phyloP scores from a whole-genome alignment of 2,329 filamentous ascomycete species.

The Phialophora verrucosa region DNA sequence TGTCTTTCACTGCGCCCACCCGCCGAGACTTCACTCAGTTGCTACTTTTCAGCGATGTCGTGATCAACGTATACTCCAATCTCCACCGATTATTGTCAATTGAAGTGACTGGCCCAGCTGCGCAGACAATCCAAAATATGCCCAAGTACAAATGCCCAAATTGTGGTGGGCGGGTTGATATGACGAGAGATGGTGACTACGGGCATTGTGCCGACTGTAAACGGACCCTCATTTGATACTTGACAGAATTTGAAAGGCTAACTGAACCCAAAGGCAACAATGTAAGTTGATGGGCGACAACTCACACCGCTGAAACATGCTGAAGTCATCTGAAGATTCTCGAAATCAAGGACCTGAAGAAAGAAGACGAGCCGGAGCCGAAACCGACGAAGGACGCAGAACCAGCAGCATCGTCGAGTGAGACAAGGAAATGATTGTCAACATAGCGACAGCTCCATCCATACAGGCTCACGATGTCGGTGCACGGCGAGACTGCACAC shows the following conservation, averaged over 20 bases:
- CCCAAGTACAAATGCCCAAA: constrained; percentile 35
- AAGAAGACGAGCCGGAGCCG: constrained; percentile 19
- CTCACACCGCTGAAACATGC: not conserved
- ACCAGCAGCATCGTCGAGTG: not conserved
- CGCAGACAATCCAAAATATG: constrained; percentile 21
- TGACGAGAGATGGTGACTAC: constrained; percentile 37
- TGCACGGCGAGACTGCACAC: not conserved
- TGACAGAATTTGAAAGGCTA: not conserved
- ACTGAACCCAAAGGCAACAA: constrained; percentile 26
- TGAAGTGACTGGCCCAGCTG: not conserved
- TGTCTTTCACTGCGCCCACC: not conserved
- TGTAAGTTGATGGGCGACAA: constrained; percentile 12
- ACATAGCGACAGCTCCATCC: not conserved
- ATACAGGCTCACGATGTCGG: not conserved
- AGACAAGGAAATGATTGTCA: not conserved
- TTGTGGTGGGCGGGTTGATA: constrained; percentile 35
- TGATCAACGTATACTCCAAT: not conserved
- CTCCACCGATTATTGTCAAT: not conserved
- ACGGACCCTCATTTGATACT: not conserved
- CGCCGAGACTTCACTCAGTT: not conserved
- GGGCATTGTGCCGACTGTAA: constrained; percentile 39
- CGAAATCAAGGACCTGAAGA: constrained; percentile 26
- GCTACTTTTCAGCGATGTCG: not conserved
- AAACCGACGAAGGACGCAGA: constrained; percentile 13
- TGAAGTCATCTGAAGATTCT: constrained; percentile 21